A percentile compares a stretch with the other conserved stretches of the same genome.
These are phyloP conservation scores for Plasmodium adleri DNA, from an alignment of 169 alveolate species.

Conservation along the genomic window DNA sequence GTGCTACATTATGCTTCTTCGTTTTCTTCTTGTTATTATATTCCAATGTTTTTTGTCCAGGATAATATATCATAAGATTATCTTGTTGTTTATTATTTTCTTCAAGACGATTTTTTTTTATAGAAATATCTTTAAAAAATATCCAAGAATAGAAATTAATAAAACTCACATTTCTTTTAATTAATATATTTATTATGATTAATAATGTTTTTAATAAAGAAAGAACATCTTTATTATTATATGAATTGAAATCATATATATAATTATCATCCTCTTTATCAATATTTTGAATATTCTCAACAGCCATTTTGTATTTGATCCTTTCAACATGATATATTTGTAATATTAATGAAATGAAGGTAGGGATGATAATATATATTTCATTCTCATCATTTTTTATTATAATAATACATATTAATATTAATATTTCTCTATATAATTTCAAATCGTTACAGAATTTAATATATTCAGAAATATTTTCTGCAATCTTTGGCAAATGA, in stretches of 20 bases:
- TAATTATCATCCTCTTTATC: conserved; percentile 70
- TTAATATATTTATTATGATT: conserved; percentile 54
- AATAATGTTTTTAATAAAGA: conserved; percentile 45
- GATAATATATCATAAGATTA: neutral
- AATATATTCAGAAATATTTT: conserved; percentile 63
- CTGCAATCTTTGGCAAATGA: conserved; percentile 76
- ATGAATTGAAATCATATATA: conserved; percentile 60
- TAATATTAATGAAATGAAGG: conserved; percentile 56
- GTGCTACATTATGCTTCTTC: neutral
- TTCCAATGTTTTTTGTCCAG: too few relatives aligned
- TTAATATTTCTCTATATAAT: conserved; percentile 68
- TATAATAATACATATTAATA: conserved; percentile 50
- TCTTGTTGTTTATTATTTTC: neutral
- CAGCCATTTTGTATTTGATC: conserved; percentile 33
- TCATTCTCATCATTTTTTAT: conserved; percentile 75
- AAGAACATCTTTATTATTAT: conserved; percentile 49
- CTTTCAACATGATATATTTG: conserved; percentile 77
- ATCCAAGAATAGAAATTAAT: conserved; percentile 70
- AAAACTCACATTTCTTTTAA: conserved; percentile 58
- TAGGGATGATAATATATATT: conserved; percentile 72
- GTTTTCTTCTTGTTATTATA: neutral
- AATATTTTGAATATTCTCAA: conserved; percentile 28
- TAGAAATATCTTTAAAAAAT: conserved; percentile 55
- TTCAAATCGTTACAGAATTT: conserved; percentile 67
- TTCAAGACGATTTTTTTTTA: conserved; percentile 13